Evolutionary conservation across 1,139 yeast genomes (phyloP), one percentile per base, ranked within the genome.

Genomic region (Pichia sp.): DNA sequence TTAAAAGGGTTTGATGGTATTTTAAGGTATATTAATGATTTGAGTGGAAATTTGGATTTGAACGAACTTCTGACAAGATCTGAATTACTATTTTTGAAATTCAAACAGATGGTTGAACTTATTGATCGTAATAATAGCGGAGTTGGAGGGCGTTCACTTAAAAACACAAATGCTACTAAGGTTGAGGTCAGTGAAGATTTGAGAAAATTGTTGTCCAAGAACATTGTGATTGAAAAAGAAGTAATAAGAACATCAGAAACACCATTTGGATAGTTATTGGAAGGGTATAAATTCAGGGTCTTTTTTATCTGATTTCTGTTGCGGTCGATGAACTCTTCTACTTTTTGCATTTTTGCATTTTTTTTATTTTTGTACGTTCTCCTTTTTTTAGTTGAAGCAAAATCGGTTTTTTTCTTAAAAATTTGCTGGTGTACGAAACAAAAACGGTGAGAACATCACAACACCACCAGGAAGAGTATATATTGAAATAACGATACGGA

Each of bases 1-100:
- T 71, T 90, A 52, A 70, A 70, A 34, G 79, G 82, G 53, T 90
- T 92, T 67, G 98, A 92, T 62, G 96, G 90, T 63, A 92, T 92
- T 20, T 73, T 92, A 59, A 88, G 86, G 69, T 94, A 86, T 64
- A 85, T 92, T 79, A 92, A 92, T 66, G 97, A 92, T 58, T 73
- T 94, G 53, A 80, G 88, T 44, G 83, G 84, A 74, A 50, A 52
- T 12, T 71, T 89, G 69, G 80, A 87, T 52, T 68, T 89, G 59
- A 79, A 83, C 44, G 92, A 85, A 54, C 69, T 88, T 43, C 73
- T 90, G 48, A 80, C 86, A 13, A 71, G 97, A 43, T 82, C 95
- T 13, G 97, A 92, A 63, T 71, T 87, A 35, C 69, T 92, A 42
- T 92, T 88, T 63, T 73, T 86, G 57, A 77, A 85, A 56, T 92